Evolutionary conservation across 495 filamentous ascomycete genomes (phyloP).

Genomic region (Saxophila tyrrhenica): DNA sequence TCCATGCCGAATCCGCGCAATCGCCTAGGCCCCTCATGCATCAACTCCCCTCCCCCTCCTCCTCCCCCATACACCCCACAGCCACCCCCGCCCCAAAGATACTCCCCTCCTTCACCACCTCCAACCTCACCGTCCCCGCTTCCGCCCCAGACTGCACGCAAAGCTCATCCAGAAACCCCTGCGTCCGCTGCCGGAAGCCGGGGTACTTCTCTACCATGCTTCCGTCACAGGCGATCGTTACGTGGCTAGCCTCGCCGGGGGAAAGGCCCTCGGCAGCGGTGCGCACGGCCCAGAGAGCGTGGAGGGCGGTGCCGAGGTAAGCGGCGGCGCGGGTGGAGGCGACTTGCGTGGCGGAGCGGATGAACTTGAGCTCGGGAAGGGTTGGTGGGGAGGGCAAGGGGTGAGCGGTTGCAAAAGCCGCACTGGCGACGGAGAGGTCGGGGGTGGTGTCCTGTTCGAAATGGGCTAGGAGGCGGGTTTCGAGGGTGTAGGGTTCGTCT

Average conservation of each 20-base stretch:
- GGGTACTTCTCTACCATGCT: slow-evolving; percentile 57
- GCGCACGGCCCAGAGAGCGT: slow-evolving; percentile 51
- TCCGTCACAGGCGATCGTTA: slow-evolving; percentile 51
- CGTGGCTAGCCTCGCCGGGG: slow-evolving; percentile 20
- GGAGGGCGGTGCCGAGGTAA: slow-evolving; percentile 53
- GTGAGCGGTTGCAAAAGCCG: slow-evolving; percentile 42
- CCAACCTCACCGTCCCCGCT: slow-evolving; percentile 37
- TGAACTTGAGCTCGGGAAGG: slow-evolving; percentile 42
- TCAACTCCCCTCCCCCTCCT: no score
- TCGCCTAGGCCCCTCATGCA: background rate
- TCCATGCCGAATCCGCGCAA: no score
- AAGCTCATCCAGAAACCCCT: slow-evolving; percentile 25
- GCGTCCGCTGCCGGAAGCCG: slow-evolving; percentile 37
- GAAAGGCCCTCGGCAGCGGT: slow-evolving; percentile 37
- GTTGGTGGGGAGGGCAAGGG: slow-evolving; percentile 36
- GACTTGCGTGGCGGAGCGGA: slow-evolving; percentile 40
- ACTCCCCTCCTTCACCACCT: slow-evolving; percentile 48
- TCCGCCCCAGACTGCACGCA: slow-evolving; percentile 11
- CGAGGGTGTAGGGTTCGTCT: slow-evolving; percentile 43
- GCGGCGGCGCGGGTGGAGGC: slow-evolving; percentile 51
- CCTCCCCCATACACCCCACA: slow-evolving; percentile 31
- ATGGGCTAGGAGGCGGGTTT: slow-evolving; percentile 48
- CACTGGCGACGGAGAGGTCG: slow-evolving; percentile 35
- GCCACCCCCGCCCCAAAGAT: slow-evolving; percentile 53
- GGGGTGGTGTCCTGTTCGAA: slow-evolving; percentile 46